These are phyloP conservation scores for Calonectria hongkongensis DNA, from an alignment of 2,329 filamentous ascomycete genomes.

Conservation along the genomic window DNA sequence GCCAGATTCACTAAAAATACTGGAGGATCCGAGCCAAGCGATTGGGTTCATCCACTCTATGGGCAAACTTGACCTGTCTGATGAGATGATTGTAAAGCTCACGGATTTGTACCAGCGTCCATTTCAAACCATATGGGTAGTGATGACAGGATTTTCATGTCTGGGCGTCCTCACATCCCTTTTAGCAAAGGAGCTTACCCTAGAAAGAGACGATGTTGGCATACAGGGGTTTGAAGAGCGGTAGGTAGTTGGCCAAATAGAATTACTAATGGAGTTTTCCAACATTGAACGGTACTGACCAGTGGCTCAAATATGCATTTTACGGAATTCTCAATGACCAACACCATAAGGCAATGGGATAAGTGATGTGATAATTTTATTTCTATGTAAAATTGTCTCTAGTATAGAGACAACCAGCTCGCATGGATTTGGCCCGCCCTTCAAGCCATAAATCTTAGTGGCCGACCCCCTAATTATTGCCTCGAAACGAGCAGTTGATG, in stretches of 20 bases:
- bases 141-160: constrained; percentile 23
- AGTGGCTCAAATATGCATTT: background rate
- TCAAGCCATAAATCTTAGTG: too few relatives aligned
- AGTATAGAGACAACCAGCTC: too few relatives aligned
- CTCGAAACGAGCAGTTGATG: background rate
- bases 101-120: constrained; percentile 23
- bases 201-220: constrained; percentile 27
- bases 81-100: constrained; percentile 14
- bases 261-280: background rate
- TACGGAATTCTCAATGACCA: too few relatives aligned
- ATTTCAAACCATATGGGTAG: constrained; percentile 30
- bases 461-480: too few relatives aligned
- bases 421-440: too few relatives aligned
- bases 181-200: constrained; percentile 11
- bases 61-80: background rate
- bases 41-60: constrained; percentile 44
- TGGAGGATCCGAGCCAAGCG: constrained; percentile 46
- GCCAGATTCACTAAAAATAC: constrained; percentile 27
- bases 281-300: background rate
- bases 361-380: too few relatives aligned
- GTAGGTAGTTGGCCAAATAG: background rate
- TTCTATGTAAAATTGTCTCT: too few relatives aligned
- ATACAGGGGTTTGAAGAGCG: constrained; percentile 13
- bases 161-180: constrained; percentile 15
- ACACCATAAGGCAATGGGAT: too few relatives aligned